Percentiles rank a stretch among this genome's conserved stretches.
These are phyloP conservation scores for Zea luxurians DNA, from an alignment of 176 grass and related monocot species.

Conservation along the genomic window DNA sequence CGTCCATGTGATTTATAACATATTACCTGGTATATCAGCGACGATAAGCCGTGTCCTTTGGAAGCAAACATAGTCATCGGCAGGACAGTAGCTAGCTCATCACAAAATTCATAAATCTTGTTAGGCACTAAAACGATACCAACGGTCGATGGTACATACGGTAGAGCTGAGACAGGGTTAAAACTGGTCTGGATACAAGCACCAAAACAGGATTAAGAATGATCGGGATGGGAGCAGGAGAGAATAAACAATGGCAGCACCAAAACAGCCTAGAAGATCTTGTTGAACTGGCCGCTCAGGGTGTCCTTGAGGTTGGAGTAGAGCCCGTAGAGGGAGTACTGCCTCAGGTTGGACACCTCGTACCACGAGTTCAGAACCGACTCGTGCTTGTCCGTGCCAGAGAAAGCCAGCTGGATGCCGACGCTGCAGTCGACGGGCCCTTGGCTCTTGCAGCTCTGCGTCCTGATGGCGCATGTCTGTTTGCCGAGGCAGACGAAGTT, in stretches of 20 bases:
- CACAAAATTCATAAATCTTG: too few relatives aligned
- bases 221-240: conserved; percentile 8
- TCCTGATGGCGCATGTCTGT: conserved; percentile 73
- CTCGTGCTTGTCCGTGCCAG: conserved; percentile 87
- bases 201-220: too few relatives aligned
- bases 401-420: conserved; percentile 91
- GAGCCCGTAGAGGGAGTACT: conserved; percentile 85
- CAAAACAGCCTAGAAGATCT: conserved; percentile 60
- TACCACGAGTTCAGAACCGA: conserved; percentile 96
- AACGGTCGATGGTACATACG: too few relatives aligned
- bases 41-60: too few relatives aligned
- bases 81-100: too few relatives aligned
- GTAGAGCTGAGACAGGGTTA: too few relatives aligned
- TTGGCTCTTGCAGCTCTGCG: conserved; percentile 71
- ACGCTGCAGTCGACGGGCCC: conserved; percentile 90
- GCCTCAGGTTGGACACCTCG: conserved; percentile 83
- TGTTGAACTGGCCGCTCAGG: conserved; percentile 71
- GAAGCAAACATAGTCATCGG: too few relatives aligned
- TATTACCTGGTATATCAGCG: too few relatives aligned
- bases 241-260: conserved; percentile 33
- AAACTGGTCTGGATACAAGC: too few relatives aligned
- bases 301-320: conserved; percentile 83
- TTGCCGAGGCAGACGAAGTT: conserved; percentile 71
- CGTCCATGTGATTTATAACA: too few relatives aligned
- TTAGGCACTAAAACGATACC: too few relatives aligned